phyloP scores from a whole-genome alignment of 768 basidiomycete genomes.

The Boletus speciosus region DNA sequence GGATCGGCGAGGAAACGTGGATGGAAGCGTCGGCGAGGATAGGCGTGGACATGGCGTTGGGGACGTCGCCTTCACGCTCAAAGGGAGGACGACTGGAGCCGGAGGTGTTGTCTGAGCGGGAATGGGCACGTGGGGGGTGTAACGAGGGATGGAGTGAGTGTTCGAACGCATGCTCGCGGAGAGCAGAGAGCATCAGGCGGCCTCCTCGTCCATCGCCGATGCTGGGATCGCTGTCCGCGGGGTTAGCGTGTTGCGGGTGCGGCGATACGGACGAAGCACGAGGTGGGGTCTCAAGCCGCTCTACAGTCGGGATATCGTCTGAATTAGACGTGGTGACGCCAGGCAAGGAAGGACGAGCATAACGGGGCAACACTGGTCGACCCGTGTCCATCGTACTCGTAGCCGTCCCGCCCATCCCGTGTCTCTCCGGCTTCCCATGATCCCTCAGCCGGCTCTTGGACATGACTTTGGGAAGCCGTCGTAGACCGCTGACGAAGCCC shows the following conservation, averaged over 20 bases:
- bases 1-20: conserved; percentile 34
- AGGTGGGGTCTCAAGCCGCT: conserved; percentile 24
- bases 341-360: conserved; percentile 17
- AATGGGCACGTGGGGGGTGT: conserved; percentile 12
- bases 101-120: conserved; percentile 21
- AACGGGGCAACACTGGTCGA: conserved; percentile 18
- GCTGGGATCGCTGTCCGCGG: conserved; percentile 20
- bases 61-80: conserved; percentile 20
- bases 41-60: conserved; percentile 30
- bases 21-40: conserved; percentile 25
- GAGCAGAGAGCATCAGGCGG: conserved; percentile 23
- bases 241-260: conserved; percentile 11
- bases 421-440: conserved; percentile 22
- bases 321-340: conserved; percentile 23
- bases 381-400: conserved; percentile 8
- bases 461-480: conserved; percentile 33
- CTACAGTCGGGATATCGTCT: conserved; percentile 29
- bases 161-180: conserved; percentile 24
- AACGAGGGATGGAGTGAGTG: conserved; percentile 11
- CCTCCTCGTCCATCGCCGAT: conserved; percentile 23
- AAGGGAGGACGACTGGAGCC: conserved; percentile 25
- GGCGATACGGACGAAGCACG: conserved; percentile 28
- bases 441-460: conserved; percentile 30
- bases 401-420: conserved; percentile 1
- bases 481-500: conserved; percentile 29